Base-by-base conservation (phyloP, 345 rosid species). In the Lepidium sativum region DNA sequence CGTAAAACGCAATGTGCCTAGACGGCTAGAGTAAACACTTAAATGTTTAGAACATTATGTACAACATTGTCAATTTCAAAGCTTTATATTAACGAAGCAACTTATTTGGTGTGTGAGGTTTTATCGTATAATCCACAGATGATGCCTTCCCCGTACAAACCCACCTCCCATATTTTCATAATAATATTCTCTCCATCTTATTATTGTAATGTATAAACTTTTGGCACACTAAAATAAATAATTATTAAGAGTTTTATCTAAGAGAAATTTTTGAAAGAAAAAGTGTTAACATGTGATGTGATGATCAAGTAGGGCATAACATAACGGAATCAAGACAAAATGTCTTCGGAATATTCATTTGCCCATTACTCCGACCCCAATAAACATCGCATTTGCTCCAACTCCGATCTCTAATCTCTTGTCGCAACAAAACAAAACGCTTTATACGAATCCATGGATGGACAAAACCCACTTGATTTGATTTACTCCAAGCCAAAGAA, bases 271-370 rank as follows among this genome's bases (percentile, higher is more conserved):
- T 11, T 15, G 39, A 40, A 53, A 31, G 25, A 53, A 42, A 61
- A 70, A 54, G 56, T 35, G 68, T 23, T 44, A 34, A 44, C 74
- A 70, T 62, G 74, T 70, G 68, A 54, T 62, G 63, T 70, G 63
- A 70, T 70, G 42, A 69, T 60, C 63, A 70, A 33, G 68, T 62
- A 62, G 68, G 68, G 38, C 25, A 23, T 23, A n/a, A 37, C 56
- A 4, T 33, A 70, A 54, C 25, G 40, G 56, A 9, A 54, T 44
- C 69, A 54, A 20, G 51, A 45, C 74, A 70, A 70, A 62, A 62
- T 31, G 69, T 9, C 25, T 54, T 70, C 75, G 69, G 68, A 54
- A 54, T 63, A 70, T 70, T 54, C 75, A 62, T 62, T 70, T 70
- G 75, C 62, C 69, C 69, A 62, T 23, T 62, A 62, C 29, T 54